Evolutionary conservation across 192 early-diverging fungal genomes (phyloP), one percentile per base, ranked within the genome.

Genomic region (Coemansia sp.): DNA sequence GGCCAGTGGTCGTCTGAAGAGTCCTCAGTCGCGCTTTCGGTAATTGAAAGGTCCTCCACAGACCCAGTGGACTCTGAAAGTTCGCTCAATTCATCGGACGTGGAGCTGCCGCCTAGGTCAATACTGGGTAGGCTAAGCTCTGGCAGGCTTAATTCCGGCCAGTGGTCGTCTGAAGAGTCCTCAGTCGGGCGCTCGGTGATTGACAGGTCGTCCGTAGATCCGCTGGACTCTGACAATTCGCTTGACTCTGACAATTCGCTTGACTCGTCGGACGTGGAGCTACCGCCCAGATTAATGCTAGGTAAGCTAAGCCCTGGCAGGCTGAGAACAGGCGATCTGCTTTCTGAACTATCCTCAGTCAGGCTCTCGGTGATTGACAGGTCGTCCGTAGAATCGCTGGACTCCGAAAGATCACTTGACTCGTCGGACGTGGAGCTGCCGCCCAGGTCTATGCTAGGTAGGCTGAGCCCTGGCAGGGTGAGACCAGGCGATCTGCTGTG

Each of bases 401-500:
- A n/a, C n/a, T n/a, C n/a, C n/a, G n/a, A n/a, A n/a, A n/a, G n/a
- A n/a, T 14, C 25, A n/a, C 7, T 50, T 50, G 9, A n/a, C 12
- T 50, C 12, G 48, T 22, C 43, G 43, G 19, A 19, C 18, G 48
- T 28, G 5, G 6, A 1, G 48, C 16, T 44, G 5, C 19, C 43
- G 8, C n/a, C n/a, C n/a, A n/a, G n/a, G n/a, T n/a, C n/a, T n/a
- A 31, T 4, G 30, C 30, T 31, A 8, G 43, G 43, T n/a, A 16
- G 19, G 19, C 43, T 44, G 18, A 44, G 16, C 4, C 19, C 19
- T 9, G 43, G 35, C 35, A 40, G 5, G 35, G 22, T 50, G 14
- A 50, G 23, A 6, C 21, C 59, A 29, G 59, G 59, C 49, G 31
- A 50, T 9, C 32, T 60, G 7, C n/a, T n/a, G n/a, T n/a, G n/a